Base-by-base conservation (phyloP, 176 grass and related monocot species). In the Chrysopogon serrulatus region DNA sequence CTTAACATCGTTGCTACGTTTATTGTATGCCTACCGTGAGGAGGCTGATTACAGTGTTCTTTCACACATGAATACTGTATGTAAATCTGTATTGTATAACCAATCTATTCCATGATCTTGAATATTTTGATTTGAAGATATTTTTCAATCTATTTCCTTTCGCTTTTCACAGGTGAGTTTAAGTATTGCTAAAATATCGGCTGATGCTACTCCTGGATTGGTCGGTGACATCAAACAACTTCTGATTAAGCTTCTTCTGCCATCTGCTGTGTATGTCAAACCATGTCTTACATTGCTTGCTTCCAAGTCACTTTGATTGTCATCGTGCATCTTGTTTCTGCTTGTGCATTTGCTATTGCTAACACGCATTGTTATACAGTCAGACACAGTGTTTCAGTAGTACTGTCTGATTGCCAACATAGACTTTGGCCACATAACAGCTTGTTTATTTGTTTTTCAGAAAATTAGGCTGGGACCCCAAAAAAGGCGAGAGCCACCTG, bases 381-480 rank as follows among this genome's bases (percentile, higher is more conserved):
- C n/a, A 62, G n/a, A 60, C 69, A n/a, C 24, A 10, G 59, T n/a
- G 31, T 71, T 86, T 45, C 30, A 57, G 30, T 62, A 34, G 18
- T 77, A 48, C 16, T 37, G 30, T 74, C 4, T 69, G 13, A 78
- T 71, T 37, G 7, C 65, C 13, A 30, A 31, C 61, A 56, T 23
- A 56, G 8, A 64, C 40, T 30, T 31, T 73, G 51, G 4, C 67
- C 30, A 67, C 77, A 44, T 84, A 36, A 74, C 44, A 47, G 23
- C 35, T 1, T 57, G 17, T 4, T 33, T 76, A 10, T 73, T 42
- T 66, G 16, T 14, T 76, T 66, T 81, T 82, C 84, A 98, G 96
- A 84, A 98, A 86, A 56, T 89, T 98, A 81, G 96, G 91, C 47
- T 98, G 96, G 96, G 91, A 94, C 53, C 85, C 48, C 31, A 97